Evolutionary conservation across 768 basidiomycete species (phyloP).

Genomic region (Termitomyces sp.): DNA sequence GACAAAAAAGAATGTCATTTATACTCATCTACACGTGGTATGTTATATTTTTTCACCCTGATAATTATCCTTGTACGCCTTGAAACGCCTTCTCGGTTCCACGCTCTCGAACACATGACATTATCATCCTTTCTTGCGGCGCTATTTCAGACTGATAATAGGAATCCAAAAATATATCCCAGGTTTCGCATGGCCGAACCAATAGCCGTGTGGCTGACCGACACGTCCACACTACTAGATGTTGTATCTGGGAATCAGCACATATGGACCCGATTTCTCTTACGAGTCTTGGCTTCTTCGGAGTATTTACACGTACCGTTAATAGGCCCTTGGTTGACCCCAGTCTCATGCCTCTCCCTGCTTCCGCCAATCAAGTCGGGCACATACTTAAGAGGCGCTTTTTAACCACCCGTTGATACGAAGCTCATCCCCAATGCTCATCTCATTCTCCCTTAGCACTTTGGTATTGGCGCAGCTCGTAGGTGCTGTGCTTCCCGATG

Average conservation of each 20-base stretch:
- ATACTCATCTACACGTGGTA: neutral
- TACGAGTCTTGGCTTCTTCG: neutral
- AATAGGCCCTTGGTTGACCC: neutral
- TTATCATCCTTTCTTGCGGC: neutral
- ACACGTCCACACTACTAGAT: neutral
- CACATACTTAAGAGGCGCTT: neutral
- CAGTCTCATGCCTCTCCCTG: neutral
- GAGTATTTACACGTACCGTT: neutral
- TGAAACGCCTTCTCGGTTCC: neutral
- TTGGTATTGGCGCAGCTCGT: slow-evolving; percentile 17
- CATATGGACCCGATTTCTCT: neutral
- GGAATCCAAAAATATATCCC: neutral
- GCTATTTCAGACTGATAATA: neutral
- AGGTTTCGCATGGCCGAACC: neutral
- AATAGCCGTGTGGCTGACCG: neutral
- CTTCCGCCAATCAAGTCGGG: neutral
- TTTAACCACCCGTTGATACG: neutral
- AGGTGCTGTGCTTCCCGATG: slow-evolving; percentile 28
- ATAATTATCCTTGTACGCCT: neutral
- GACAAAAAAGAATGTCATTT: neutral
- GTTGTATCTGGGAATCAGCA: neutral
- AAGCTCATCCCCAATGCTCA: neutral
- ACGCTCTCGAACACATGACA: neutral
- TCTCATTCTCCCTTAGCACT: neutral
- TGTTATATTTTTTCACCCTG: no score